Percentiles rank a stretch among this genome's conserved stretches.
Evolutionary conservation across 495 filamentous ascomycete genomes (phyloP).

Genomic region (Evansstolkia leycettana): DNA sequence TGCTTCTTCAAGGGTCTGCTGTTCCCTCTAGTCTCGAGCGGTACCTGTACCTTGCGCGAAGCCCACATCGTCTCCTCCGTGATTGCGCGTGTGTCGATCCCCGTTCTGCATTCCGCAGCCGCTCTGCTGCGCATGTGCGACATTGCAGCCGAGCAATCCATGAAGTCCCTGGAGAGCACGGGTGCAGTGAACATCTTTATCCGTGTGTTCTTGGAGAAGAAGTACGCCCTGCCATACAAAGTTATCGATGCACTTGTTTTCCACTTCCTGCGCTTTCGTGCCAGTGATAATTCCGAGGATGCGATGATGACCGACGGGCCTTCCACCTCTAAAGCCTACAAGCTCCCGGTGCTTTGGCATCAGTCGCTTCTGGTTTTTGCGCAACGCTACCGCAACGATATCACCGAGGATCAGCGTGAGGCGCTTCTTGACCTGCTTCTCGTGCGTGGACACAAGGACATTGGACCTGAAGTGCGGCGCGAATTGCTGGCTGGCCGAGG

Average conservation of each 20-base stretch:
- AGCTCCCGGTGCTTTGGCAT: constrained; percentile 82
- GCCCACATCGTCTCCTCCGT: constrained; percentile 82
- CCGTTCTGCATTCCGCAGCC: constrained; percentile 84
- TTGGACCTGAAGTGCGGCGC: constrained; percentile 83
- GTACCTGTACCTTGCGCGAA: constrained; percentile 78
- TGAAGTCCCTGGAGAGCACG: constrained; percentile 60
- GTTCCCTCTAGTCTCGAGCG: constrained; percentile 69
- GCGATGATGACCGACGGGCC: constrained; percentile 29
- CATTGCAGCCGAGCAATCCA: constrained; percentile 77
- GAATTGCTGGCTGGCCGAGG: constrained; percentile 85
- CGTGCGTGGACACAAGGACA: constrained; percentile 72
- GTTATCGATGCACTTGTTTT: constrained; percentile 92
- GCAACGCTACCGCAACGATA: constrained; percentile 84
- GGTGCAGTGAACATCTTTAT: constrained; percentile 89
- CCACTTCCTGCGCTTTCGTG: constrained; percentile 85
- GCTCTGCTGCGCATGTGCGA: constrained; percentile 87
- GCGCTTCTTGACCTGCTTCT: constrained; percentile 82
- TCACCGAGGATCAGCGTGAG: constrained; percentile 88
- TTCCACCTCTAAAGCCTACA: constrained; percentile 34
- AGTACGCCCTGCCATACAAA: constrained; percentile 89
- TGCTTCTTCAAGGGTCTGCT: constrained; percentile 96
- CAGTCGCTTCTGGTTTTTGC: constrained; percentile 82
- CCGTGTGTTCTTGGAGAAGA: constrained; percentile 84
- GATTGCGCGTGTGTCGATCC: constrained; percentile 65
- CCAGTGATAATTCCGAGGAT: constrained; percentile 35